phyloP scores from a whole-genome alignment of 768 basidiomycete species.

The Hygrophoropsis aurantiaca region DNA sequence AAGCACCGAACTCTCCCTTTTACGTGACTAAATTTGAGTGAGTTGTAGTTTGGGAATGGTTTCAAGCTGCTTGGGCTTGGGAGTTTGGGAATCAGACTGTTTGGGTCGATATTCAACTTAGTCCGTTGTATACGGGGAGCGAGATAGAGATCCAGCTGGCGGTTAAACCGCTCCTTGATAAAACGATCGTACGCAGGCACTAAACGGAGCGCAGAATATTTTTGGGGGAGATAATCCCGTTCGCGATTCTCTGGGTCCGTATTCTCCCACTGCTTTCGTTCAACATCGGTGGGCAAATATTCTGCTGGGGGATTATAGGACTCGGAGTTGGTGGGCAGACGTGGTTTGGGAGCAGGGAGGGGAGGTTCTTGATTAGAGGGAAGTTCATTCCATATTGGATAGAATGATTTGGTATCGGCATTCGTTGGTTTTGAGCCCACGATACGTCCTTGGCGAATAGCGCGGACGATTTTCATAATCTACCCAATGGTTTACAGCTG shows the following conservation, averaged over 20 bases:
- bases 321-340: slow-evolving; percentile 89
- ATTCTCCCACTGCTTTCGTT: slow-evolving; percentile 79
- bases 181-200: slow-evolving; percentile 92
- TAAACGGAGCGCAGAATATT: slow-evolving; percentile 78
- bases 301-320: slow-evolving; percentile 99
- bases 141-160: slow-evolving; percentile 94
- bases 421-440: slow-evolving; percentile 82
- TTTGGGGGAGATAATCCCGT: slow-evolving; percentile 84
- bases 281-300: slow-evolving; percentile 84
- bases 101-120: slow-evolving; percentile 90
- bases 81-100: slow-evolving; percentile 88
- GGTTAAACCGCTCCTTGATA: slow-evolving; percentile 90
- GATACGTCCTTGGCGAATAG: slow-evolving; percentile 95
- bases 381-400: slow-evolving; percentile 85
- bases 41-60: slow-evolving; percentile 90
- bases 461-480: slow-evolving; percentile 99
- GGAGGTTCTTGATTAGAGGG: slow-evolving; percentile 79
- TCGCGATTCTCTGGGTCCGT: slow-evolving; percentile 88
- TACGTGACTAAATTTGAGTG: slow-evolving; percentile 69
- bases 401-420: slow-evolving; percentile 65
- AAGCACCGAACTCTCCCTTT: slow-evolving; percentile 70
- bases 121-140: slow-evolving; percentile 87
- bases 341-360: slow-evolving; percentile 88
- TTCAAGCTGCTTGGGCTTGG: slow-evolving; percentile 88
- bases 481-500: slow-evolving; percentile 29